Conservation (phyloP, 805 yeast species). For the Naumovozyma dairenensis region DNA sequence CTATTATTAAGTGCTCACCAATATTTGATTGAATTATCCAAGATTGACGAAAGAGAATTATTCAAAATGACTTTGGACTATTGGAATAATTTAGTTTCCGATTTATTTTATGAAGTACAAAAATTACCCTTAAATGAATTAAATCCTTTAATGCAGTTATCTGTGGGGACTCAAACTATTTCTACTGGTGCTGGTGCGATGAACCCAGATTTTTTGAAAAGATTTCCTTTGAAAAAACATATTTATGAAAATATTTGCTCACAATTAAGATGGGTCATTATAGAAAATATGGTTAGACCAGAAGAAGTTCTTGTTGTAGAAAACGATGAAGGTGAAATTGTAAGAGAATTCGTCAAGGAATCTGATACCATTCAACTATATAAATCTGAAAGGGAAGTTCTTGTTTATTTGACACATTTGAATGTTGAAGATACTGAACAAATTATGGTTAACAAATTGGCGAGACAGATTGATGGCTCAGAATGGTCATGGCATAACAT, state of each 20-base stretch:
- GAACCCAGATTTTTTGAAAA: slow-evolving; percentile 68
- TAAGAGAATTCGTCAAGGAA: slow-evolving; percentile 92
- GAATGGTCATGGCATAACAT: slow-evolving; percentile 99
- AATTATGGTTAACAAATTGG: slow-evolving; percentile 85
- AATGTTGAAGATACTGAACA: slow-evolving; percentile 90
- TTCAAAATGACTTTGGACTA: slow-evolving; percentile 93
- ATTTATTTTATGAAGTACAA: slow-evolving; percentile 78
- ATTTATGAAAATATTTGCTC: slow-evolving; percentile 71
- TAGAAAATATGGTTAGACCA: slow-evolving; percentile 96
- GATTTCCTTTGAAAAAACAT: slow-evolving; percentile 78
- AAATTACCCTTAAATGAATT: slow-evolving; percentile 61
- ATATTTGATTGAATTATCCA: slow-evolving; percentile 74
- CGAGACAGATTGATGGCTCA: slow-evolving; percentile 86
- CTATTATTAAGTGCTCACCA: slow-evolving; percentile 63
- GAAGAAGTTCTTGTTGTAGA: slow-evolving; percentile 96
- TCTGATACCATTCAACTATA: slow-evolving; percentile 93
- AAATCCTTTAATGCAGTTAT: slow-evolving; percentile 67
- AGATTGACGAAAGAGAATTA: slow-evolving; percentile 89
- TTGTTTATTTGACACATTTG: slow-evolving; percentile 90
- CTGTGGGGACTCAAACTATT: slow-evolving; percentile 29
- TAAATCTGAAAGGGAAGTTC: slow-evolving; percentile 90
- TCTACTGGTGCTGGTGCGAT: slow-evolving; percentile 69
- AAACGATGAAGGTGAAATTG: slow-evolving; percentile 98
- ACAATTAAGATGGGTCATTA: slow-evolving; percentile 80
- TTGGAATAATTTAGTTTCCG: slow-evolving; percentile 81